Conservation (phyloP, 163 green algal genomes). For the Chlorella variabilis region DNA sequence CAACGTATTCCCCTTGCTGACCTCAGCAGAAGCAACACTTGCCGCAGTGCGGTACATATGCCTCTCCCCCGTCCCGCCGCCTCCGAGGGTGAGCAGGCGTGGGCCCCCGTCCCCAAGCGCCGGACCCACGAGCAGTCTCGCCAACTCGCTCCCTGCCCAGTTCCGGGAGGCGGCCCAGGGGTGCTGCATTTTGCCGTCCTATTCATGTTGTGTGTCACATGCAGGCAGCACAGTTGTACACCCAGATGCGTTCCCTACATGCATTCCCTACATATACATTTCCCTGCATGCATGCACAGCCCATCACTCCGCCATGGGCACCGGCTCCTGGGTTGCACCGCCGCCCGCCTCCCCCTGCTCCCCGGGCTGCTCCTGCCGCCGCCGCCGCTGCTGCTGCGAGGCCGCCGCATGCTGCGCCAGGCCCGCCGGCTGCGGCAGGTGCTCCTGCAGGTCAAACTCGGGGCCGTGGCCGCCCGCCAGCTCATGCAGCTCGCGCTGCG, state of each 20-base stretch:
- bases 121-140: neutral
- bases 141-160: conserved; percentile 17
- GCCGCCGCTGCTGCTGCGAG: neutral
- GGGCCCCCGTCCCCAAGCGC: neutral
- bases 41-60: neutral
- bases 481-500: conserved; percentile 27
- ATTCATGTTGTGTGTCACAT: no score
- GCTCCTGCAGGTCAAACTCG: conserved; percentile 19
- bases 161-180: conserved; percentile 4
- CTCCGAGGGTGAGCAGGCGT: conserved; percentile 4
- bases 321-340: neutral
- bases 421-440: neutral
- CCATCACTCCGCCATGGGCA: neutral
- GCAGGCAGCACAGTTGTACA: no score
- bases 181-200: conserved; percentile 20
- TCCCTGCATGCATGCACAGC: neutral
- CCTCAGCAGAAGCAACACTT: neutral
- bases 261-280: neutral
- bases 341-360: neutral
- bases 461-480: conserved; percentile 26
- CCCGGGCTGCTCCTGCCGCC: neutral
- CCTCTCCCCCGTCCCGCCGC: neutral
- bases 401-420: neutral
- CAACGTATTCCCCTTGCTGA: neutral
- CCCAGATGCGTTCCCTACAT: neutral